phyloP scores from a whole-genome alignment of 768 basidiomycete species.

The Lactarius deliciosus region DNA sequence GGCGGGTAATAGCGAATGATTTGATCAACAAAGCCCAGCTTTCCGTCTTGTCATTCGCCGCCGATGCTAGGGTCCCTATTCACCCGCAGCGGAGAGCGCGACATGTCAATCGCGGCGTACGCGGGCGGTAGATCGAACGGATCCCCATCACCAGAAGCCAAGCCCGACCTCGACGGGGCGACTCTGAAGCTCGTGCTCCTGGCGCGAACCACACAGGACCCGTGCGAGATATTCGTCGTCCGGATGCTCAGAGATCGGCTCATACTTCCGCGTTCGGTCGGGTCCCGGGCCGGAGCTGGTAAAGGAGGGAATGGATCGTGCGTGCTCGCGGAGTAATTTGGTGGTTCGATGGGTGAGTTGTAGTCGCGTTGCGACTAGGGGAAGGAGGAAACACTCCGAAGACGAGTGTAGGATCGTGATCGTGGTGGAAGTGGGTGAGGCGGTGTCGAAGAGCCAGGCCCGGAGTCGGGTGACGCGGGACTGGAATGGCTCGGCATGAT shows the following conservation, averaged over 20 bases:
- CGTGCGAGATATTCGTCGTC: conserved; percentile 6
- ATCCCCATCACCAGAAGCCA: conserved; percentile 3
- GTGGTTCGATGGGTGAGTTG: conserved; percentile 10
- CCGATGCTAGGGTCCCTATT: neutral
- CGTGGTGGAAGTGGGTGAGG: too few relatives aligned
- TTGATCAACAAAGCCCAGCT: neutral
- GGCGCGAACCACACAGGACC: neutral
- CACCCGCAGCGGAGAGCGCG: conserved; percentile 7
- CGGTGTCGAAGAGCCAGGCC: too few relatives aligned
- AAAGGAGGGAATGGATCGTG: neutral
- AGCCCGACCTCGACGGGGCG: neutral
- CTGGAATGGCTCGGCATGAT: too few relatives aligned
- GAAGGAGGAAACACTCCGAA: too few relatives aligned
- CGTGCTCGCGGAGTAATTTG: conserved; percentile 17
- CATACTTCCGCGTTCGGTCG: neutral
- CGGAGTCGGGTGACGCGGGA: too few relatives aligned
- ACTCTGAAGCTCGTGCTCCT: conserved; percentile 5
- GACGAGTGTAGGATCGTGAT: too few relatives aligned
- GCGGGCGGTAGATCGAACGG: conserved; percentile 25
- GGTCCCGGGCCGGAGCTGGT: neutral
- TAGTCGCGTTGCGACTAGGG: too few relatives aligned
- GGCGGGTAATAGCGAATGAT: neutral
- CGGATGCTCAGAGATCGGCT: conserved; percentile 9
- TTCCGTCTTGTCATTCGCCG: neutral
- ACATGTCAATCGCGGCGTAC: conserved; percentile 24